These are phyloP conservation scores for Mallotus japonicus DNA, from an alignment of 441 rosid genomes.

Conservation along the genomic window DNA sequence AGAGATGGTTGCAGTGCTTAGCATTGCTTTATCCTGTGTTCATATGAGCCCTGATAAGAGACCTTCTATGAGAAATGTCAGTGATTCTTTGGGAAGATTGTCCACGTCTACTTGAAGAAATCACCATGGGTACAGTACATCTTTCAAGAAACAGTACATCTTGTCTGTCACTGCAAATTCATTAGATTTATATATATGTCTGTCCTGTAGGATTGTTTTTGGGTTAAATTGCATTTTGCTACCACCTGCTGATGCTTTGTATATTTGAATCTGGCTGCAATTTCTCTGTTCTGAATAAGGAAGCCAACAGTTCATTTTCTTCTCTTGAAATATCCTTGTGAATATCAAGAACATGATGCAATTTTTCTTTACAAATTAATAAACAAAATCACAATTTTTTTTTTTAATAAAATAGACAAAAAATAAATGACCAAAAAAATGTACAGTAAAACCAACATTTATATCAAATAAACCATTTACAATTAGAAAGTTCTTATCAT, in stretches of 20 bases:
- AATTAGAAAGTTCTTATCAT: background rate
- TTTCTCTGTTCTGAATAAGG: background rate
- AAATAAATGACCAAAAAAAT: background rate
- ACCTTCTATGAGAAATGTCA: conserved; percentile 74
- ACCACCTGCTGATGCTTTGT: background rate
- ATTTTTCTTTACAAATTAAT: no score
- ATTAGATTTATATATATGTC: background rate
- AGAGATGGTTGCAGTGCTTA: conserved; percentile 64
- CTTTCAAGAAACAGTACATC: background rate
- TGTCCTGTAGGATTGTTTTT: background rate
- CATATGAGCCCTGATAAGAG: conserved; percentile 65
- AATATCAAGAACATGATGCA: no score
- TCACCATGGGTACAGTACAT: background rate
- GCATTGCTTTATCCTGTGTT: conserved; percentile 74
- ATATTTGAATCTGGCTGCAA: background rate
- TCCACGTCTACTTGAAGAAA: conserved; percentile 10
- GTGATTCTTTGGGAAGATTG: conserved; percentile 53
- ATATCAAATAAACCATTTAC: background rate
- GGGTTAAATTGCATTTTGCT: background rate
- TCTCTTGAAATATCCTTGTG: no score
- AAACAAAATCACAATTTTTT: no score
- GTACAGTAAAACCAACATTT: background rate
- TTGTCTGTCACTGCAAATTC: background rate
- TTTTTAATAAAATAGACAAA: no score
- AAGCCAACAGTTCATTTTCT: background rate